Conservation (phyloP, 805 yeast species). For the Wickerhamiella lipophila region DNA sequence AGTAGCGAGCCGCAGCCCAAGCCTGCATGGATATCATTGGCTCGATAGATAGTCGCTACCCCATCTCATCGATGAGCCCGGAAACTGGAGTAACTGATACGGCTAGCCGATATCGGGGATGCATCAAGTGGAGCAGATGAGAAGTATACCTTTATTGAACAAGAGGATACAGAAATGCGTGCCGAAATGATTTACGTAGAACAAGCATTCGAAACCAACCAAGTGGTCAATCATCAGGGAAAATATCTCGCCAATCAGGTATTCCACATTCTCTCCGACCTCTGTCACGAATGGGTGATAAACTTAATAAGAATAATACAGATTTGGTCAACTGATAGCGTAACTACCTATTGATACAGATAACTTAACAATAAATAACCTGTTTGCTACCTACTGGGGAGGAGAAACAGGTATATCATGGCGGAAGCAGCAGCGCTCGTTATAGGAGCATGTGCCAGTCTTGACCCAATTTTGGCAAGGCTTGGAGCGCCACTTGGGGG, state of each 20-base stretch:
- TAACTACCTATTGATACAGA: slow-evolving; percentile 10
- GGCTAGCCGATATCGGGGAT: background rate
- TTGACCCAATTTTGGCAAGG: slow-evolving; percentile 82
- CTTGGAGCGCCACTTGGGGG: slow-evolving; percentile 80
- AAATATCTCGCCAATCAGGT: background rate
- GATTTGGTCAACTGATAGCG: slow-evolving; percentile 6
- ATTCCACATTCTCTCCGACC: background rate
- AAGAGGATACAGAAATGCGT: too few relatives aligned
- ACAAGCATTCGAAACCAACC: too few relatives aligned
- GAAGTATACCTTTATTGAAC: too few relatives aligned
- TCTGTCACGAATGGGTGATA: background rate
- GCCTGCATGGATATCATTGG: background rate
- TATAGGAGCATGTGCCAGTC: slow-evolving; percentile 74
- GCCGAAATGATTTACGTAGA: too few relatives aligned
- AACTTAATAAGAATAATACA: slow-evolving; percentile 10
- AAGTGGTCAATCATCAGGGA: too few relatives aligned
- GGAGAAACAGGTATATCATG: slow-evolving; percentile 34
- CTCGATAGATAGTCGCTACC: background rate
- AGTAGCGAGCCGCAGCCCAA: background rate
- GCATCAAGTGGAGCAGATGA: too few relatives aligned
- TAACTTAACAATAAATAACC: slow-evolving; percentile 9
- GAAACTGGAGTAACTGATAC: background rate
- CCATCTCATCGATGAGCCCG: background rate
- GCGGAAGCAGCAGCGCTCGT: slow-evolving; percentile 82
- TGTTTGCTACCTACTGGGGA: slow-evolving; percentile 1